Base-by-base conservation (phyloP, 257 asterid species). In the Anisodus tanguticus region DNA sequence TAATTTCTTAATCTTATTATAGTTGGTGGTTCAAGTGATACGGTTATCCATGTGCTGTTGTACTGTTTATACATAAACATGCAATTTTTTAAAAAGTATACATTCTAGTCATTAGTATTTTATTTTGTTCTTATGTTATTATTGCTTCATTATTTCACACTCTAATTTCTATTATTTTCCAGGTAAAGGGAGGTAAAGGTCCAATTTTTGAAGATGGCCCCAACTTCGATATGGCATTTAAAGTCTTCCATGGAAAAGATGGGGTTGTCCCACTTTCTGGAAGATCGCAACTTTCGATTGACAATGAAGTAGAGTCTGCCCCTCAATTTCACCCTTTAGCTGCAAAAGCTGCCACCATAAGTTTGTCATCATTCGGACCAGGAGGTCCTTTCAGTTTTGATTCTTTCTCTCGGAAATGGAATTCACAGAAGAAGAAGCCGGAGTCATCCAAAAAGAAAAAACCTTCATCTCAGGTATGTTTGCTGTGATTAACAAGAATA, bases 131-230 rank as follows among this genome's bases (percentile, higher is more conserved):
- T 10, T 77, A 41, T 72, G 3, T 4, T 71, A 60, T 63, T 59
- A 72, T 60, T 9, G 17, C 49, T 80, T 82, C 8, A 6, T 6
- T 64, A 5, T 39, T 13, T 31, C 64, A 53, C 71, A 2, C 67
- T 55, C 76, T 57, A 37, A 69, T 85, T 79, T 81, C 74, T 80
- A 26, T 57, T 39, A 81, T 57, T 82, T 84, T 84, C 83, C 90
- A 94, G 98, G 79, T 82, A 68, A 87, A 64, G 85, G 95, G 87
- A 72, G 88, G 88, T 59, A 90, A 83, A 87, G 95, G 98, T 84
- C 98, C 98, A 76, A 93, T 94, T 54, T 93, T 94, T 87, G 97
- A 91, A 88, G 98, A 94, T 89, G 98, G 92, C 45, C 93, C 94
- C 82, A 92, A 92, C 85, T 94, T 92, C 82, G 92, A 89, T 83